A percentile compares a stretch with the other conserved stretches of the same genome.
Evolutionary conservation across 129 eudicot genomes (phyloP).

Genomic region (Chrysanthemum makinoi): DNA sequence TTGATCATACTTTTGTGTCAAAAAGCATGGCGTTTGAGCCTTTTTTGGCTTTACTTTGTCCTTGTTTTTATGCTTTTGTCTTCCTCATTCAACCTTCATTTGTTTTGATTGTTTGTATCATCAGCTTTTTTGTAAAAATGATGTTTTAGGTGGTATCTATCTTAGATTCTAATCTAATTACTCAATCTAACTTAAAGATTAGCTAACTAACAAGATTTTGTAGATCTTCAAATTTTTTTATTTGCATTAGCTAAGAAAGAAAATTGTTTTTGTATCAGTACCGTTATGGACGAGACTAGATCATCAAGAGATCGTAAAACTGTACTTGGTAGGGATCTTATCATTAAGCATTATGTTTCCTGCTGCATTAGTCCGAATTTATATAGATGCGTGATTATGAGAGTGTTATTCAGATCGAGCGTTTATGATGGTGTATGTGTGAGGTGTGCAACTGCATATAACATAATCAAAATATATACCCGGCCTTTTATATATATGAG

Average conservation of each 20-base stretch:
- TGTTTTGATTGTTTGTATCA: slow-evolving; percentile 8
- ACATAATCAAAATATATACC: too few relatives aligned
- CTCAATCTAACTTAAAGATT: background rate
- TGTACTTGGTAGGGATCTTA: background rate
- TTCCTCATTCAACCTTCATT: slow-evolving; percentile 20
- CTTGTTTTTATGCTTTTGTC: slow-evolving; percentile 30
- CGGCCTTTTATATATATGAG: too few relatives aligned
- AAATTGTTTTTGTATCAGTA: background rate
- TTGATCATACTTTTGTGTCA: slow-evolving; percentile 36
- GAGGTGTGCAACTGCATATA: too few relatives aligned
- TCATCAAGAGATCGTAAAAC: background rate
- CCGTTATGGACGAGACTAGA: background rate
- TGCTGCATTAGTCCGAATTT: too few relatives aligned
- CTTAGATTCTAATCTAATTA: background rate
- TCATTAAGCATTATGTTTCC: too few relatives aligned
- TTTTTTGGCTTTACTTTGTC: slow-evolving; percentile 36
- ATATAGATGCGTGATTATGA: too few relatives aligned
- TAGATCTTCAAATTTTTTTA: too few relatives aligned
- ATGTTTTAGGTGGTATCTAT: background rate
- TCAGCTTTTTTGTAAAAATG: background rate
- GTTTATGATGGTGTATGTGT: too few relatives aligned
- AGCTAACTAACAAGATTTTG: background rate
- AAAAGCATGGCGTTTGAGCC: slow-evolving; percentile 30
- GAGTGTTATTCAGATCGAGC: too few relatives aligned
- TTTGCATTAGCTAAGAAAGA: too few relatives aligned